Conservation (phyloP, 768 basidiomycete species). For the Agaricus blazei region DNA sequence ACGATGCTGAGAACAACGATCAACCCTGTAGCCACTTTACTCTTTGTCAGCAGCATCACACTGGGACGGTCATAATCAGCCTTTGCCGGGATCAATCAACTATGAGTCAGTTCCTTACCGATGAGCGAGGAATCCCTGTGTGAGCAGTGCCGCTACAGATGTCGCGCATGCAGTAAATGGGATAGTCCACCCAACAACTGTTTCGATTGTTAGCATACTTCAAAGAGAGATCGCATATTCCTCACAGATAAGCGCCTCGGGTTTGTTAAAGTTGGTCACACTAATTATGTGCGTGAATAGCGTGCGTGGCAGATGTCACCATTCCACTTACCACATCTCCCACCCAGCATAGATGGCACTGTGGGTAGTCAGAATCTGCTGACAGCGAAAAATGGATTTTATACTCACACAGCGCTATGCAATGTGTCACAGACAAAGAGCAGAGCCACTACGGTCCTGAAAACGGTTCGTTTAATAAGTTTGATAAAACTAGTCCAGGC, state of each 20-base stretch:
- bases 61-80: slow-evolving; percentile 12
- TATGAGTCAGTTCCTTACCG: slow-evolving; percentile 19
- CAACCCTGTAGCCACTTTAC: slow-evolving; percentile 16
- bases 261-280: slow-evolving; percentile 28
- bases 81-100: not conserved
- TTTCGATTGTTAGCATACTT: not conserved
- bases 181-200: slow-evolving; percentile 40
- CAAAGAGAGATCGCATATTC: not conserved
- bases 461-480: not conserved
- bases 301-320: no score
- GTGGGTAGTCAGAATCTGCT: not conserved
- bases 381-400: not conserved
- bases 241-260: slow-evolving; percentile 22
- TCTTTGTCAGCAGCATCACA: slow-evolving; percentile 20
- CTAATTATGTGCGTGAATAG: slow-evolving; percentile 12
- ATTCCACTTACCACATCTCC: slow-evolving; percentile 18
- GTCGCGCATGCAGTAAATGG: slow-evolving; percentile 42
- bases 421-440: slow-evolving; percentile 28
- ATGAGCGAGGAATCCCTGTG: slow-evolving; percentile 40
- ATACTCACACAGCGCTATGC: slow-evolving; percentile 29
- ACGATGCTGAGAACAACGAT: slow-evolving; percentile 12
- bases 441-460: slow-evolving; percentile 22
- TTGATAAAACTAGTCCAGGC: not conserved
- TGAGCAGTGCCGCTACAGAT: slow-evolving; percentile 37
- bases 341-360: slow-evolving; percentile 23